Percentiles rank a stretch among this genome's conserved stretches.
Evolutionary conservation across 805 yeast genomes (phyloP).

Genomic region (Wickerhamiella lipophila): DNA sequence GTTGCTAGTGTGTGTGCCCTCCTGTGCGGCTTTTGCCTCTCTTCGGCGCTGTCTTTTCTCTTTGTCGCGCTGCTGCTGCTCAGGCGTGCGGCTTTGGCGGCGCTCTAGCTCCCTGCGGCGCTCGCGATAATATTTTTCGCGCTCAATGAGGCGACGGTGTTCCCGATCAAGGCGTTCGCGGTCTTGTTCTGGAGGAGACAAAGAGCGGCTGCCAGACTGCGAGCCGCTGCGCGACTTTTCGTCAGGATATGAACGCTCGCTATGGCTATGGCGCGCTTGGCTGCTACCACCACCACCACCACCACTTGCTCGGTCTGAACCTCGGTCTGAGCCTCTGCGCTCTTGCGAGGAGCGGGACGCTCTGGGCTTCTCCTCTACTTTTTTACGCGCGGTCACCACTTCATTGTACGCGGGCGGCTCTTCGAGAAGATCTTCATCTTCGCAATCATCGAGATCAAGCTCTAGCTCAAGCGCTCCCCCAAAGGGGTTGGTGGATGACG

Average conservation of each 20-base stretch:
- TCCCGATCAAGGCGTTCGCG: constrained; percentile 20
- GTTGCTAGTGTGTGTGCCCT: not conserved
- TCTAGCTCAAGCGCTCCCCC: constrained; percentile 3
- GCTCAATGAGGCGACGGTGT: constrained; percentile 17
- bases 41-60: constrained; percentile 7
- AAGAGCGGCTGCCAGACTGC: not conserved
- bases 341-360: constrained; percentile 4
- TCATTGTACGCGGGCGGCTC: constrained; percentile 8
- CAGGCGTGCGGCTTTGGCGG: constrained; percentile 10
- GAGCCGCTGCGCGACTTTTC: constrained; percentile 10
- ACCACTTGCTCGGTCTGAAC: not conserved
- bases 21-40: constrained; percentile 4
- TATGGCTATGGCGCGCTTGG: constrained; percentile 19
- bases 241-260: constrained; percentile 17
- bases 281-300: not conserved
- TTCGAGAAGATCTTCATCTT: constrained; percentile 1
- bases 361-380: constrained; percentile 2
- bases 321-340: not conserved
- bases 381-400: not conserved
- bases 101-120: constrained; percentile 20
- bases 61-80: constrained; percentile 10
- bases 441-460: constrained; percentile 8
- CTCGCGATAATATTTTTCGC: constrained; percentile 18
- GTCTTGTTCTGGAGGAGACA: constrained; percentile 7
- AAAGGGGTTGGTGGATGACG: constrained; percentile 1